phyloP scores from a whole-genome alignment of 2,329 filamentous ascomycete genomes.

The Xylariaceae sp. region DNA sequence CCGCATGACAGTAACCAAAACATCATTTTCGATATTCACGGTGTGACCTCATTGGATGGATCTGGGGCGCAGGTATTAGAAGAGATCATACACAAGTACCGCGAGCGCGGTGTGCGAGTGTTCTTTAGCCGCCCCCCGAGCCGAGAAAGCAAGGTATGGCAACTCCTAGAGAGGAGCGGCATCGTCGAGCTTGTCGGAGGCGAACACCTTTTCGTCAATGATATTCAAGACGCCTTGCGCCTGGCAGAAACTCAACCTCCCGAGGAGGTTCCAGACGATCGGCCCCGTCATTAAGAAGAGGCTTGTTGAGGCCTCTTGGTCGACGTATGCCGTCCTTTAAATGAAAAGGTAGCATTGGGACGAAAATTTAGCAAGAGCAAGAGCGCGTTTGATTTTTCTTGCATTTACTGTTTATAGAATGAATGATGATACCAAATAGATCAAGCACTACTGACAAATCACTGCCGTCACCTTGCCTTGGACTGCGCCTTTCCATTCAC shows the following conservation, averaged over 20 bases:
- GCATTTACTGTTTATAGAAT: no score
- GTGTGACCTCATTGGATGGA: constrained; percentile 91
- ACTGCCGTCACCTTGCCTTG: no score
- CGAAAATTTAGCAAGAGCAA: no score
- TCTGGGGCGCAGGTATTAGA: constrained; percentile 86
- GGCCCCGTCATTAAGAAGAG: no score
- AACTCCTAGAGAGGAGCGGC: constrained; percentile 70
- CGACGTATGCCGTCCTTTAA: no score
- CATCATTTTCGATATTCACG: constrained; percentile 94
- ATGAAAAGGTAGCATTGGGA: no score
- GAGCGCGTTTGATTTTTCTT: no score
- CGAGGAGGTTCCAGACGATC: no score
- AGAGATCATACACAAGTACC: constrained; percentile 82
- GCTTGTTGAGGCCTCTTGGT: no score
- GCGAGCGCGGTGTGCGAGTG: constrained; percentile 70
- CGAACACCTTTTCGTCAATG: constrained; percentile 69
- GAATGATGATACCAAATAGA: no score
- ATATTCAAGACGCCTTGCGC: constrained; percentile 79
- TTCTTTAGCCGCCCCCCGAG: constrained; percentile 64
- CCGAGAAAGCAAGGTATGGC: constrained; percentile 57
- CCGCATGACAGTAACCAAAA: constrained; percentile 80
- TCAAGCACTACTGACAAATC: no score
- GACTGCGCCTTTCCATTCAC: no score
- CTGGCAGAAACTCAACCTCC: constrained; percentile 75
- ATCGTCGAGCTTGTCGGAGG: constrained; percentile 84